A percentile compares a stretch with the other conserved stretches of the same genome.
Conservation (phyloP, 371 early-diverging fungal species). For the Saksenaea oblongispora region DNA sequence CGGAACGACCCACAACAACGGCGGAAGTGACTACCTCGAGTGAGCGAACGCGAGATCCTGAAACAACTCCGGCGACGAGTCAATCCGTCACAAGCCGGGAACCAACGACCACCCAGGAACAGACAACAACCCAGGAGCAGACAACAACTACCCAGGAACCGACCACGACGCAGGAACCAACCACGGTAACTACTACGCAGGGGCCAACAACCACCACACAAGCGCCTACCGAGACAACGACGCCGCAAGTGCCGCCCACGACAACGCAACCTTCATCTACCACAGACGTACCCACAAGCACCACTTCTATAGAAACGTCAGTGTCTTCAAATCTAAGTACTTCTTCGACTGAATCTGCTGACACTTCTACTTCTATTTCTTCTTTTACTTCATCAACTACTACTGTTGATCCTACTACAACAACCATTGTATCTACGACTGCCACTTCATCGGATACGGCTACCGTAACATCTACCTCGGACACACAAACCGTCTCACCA, state of each 20-base stretch:
- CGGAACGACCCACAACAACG: neutral
- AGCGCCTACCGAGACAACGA: constrained; percentile 4
- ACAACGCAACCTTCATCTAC: neutral
- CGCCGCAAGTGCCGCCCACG: neutral
- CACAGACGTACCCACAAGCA: neutral
- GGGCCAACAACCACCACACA: neutral
- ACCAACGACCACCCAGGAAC: neutral
- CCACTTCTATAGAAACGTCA: neutral
- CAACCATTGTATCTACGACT: neutral
- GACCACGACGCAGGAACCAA: neutral
- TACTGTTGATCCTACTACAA: neutral
- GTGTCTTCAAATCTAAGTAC: neutral
- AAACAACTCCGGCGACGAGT: neutral
- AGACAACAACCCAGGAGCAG: neutral
- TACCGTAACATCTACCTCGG: neutral
- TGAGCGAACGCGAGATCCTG: neutral
- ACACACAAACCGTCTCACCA: neutral
- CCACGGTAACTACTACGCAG: constrained; percentile 1
- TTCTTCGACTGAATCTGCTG: constrained; percentile 9
- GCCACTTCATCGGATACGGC: constrained; percentile 1
- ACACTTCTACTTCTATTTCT: constrained; percentile 15
- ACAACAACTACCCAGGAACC: neutral
- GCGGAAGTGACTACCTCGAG: neutral
- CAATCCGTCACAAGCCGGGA: neutral
- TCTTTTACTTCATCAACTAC: neutral